Evolutionary conservation across 2,329 filamentous ascomycete species (phyloP).

Genomic region (Ophiosphaerella narmari): DNA sequence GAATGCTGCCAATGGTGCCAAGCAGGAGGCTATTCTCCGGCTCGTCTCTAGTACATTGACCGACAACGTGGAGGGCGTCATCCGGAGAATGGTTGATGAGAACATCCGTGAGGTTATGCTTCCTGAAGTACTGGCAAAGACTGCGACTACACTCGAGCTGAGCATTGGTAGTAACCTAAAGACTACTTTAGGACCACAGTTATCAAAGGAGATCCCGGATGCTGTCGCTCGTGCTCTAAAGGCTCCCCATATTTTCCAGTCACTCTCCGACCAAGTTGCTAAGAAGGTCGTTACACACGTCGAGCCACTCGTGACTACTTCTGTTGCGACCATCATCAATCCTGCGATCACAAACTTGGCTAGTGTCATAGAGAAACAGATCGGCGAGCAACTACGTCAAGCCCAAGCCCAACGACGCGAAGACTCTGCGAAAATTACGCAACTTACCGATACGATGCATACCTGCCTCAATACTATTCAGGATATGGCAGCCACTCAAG

Average conservation of each 20-base stretch:
- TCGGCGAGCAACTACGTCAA: conserved; percentile 57
- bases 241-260: conserved; percentile 72
- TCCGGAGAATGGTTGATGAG: conserved; percentile 74
- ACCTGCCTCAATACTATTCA: conserved; percentile 71
- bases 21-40: conserved; percentile 71
- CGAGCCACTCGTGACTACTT: conserved; percentile 68
- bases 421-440: conserved; percentile 70
- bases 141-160: conserved; percentile 70
- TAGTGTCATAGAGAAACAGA: conserved; percentile 68
- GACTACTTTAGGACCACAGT: conserved; percentile 65
- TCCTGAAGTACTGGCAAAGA: conserved; percentile 71
- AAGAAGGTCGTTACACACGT: conserved; percentile 69
- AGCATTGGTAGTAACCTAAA: conserved; percentile 72
- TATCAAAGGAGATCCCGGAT: conserved; percentile 76
- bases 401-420: conserved; percentile 57
- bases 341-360: conserved; percentile 71
- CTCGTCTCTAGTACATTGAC: conserved; percentile 70
- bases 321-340: conserved; percentile 58
- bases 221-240: conserved; percentile 71
- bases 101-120: conserved; percentile 77
- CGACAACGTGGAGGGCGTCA: conserved; percentile 74
- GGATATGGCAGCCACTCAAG: conserved; percentile 70
- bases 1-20: conserved; percentile 65
- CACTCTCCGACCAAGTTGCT: conserved; percentile 73
- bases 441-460: conserved; percentile 69